These are phyloP conservation scores for Colletotrichum sublineola DNA, from an alignment of 2,329 filamentous ascomycete genomes.

Conservation along the genomic window DNA sequence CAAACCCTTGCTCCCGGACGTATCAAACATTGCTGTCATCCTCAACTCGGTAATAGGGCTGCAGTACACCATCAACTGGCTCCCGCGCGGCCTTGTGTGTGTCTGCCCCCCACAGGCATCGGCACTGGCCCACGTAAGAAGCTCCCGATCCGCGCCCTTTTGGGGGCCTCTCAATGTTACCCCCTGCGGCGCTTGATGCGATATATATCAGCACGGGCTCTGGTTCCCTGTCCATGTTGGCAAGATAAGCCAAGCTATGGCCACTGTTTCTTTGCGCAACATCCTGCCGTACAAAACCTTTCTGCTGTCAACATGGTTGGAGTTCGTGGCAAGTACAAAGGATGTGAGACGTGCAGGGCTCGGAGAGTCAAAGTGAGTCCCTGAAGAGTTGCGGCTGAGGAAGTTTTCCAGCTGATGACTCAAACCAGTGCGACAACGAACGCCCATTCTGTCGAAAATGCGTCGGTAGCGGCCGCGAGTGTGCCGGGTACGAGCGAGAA, in stretches of 20 bases:
- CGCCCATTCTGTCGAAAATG: slow-evolving; percentile 73
- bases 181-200: slow-evolving; percentile 10
- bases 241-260: slow-evolving; percentile 14
- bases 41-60: slow-evolving; percentile 38
- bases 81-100: slow-evolving; percentile 32
- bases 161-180: slow-evolving; percentile 10
- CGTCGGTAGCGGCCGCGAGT: slow-evolving; percentile 67
- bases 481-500: slow-evolving; percentile 73
- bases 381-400: slow-evolving; percentile 18
- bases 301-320: slow-evolving; percentile 65
- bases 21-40: slow-evolving; percentile 25
- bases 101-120: slow-evolving; percentile 17
- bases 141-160: slow-evolving; percentile 18
- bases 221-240: slow-evolving; percentile 16
- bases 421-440: slow-evolving; percentile 70
- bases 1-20: slow-evolving; percentile 22
- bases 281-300: not conserved
- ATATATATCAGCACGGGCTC: slow-evolving; percentile 32
- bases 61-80: slow-evolving; percentile 38
- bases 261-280: slow-evolving; percentile 1
- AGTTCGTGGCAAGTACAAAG: slow-evolving; percentile 74
- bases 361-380: slow-evolving; percentile 69
- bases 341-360: slow-evolving; percentile 72
- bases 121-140: slow-evolving; percentile 36
- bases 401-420: slow-evolving; percentile 23